Base-by-base conservation (phyloP, 352 stramenopile genomes). In the Halophytophthora polymorphica region DNA sequence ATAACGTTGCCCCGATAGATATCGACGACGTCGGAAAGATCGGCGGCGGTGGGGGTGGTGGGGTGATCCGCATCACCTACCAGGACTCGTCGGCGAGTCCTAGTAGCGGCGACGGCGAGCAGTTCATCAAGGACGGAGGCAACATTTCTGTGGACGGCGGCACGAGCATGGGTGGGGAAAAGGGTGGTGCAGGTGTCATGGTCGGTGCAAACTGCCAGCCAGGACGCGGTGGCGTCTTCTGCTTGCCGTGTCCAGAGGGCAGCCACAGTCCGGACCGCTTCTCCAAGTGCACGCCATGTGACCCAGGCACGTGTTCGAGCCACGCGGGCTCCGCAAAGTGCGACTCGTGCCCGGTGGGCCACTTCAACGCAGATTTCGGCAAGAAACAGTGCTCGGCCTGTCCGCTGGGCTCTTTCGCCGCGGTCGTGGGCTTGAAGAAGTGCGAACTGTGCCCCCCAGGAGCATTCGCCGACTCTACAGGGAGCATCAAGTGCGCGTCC, bases 331-430 rank as follows among this genome's bases (percentile, higher is more conserved):
- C 73, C 29, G 50, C 67, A 13, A 72, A 28, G 2, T 94, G 84
- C 43, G 53, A 66, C 37, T 59, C 66, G 38, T 94, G 84, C 41
- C 28, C 61, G 10, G 31, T 67, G 44, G 83, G 83, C 6, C 66
- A 70, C 19, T 93, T 89, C 45, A 90, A 84, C 36, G 38, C 58
- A 2, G 74, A 90, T 45, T 93, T 90, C 58, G 82, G 83, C 5
- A 70, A 87, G 48, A 80, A 69, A 29, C 58, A 59, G 29, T 94
- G 84, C 17, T 57, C 69, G 6, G n/a, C 54, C n/a, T 94, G 84
- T 42, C 77, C 69, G 4, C 34, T 73, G 21, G 84, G 84, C 1
- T 69, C 77, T 3, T 91, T 84, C 50, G 50, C 77, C 15, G 45
- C 61, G 23, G 59, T 58, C 18, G 48, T 51, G 12, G 77, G 81